Evolutionary conservation across 139 green algal genomes (phyloP).

Genomic region (Haematococcus sp.): DNA sequence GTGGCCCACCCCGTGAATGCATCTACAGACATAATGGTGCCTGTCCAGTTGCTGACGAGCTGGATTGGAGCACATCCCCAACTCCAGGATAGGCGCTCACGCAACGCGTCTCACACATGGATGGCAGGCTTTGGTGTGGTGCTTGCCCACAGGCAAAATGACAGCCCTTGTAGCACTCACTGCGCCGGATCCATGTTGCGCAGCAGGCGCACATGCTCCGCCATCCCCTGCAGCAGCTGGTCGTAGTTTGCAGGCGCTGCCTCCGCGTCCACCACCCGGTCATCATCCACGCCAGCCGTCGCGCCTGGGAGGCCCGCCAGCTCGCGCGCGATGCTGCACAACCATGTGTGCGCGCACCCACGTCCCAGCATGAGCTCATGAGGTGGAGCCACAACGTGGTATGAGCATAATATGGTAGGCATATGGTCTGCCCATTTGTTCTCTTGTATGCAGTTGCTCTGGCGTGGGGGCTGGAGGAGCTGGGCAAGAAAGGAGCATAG

Average conservation of each 20-base stretch:
- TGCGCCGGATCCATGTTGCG: constrained; percentile 15
- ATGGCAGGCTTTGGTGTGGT: constrained; percentile 4
- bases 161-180: too few species aligned
- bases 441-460: too few species aligned
- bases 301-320: constrained; percentile 11
- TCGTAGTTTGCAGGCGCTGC: background rate
- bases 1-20: too few species aligned
- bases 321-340: constrained; percentile 1
- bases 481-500: background rate
- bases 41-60: too few species aligned
- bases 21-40: too few species aligned
- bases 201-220: constrained; percentile 22
- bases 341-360: background rate
- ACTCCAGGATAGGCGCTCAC: too few species aligned
- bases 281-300: constrained; percentile 4
- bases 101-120: background rate
- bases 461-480: background rate
- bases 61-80: too few species aligned
- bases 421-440: too few species aligned
- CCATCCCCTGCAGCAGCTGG: constrained; percentile 17
- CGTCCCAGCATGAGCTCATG: background rate
- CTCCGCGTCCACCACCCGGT: background rate
- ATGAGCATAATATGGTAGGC: too few species aligned
- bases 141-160: background rate
- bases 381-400: too few species aligned